Evolutionary conservation across 2,329 filamentous ascomycete genomes (phyloP).

Genomic region (Thielaviopsis populi): DNA sequence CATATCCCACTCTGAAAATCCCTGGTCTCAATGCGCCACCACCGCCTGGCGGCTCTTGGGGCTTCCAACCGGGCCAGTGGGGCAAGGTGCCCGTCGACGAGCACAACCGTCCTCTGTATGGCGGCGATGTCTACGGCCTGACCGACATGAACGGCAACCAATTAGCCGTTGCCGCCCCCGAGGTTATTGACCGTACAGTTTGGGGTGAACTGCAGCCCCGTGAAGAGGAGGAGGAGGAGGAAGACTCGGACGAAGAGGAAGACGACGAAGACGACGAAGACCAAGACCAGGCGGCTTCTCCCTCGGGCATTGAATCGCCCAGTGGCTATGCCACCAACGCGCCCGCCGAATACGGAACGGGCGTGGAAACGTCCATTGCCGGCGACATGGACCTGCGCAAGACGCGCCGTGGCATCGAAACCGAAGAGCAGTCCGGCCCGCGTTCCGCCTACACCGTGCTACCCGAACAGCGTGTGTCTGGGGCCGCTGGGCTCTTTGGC

Average conservation of each 20-base stretch:
- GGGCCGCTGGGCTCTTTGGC: slow-evolving; percentile 75
- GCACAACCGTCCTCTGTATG: slow-evolving; percentile 78
- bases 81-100: slow-evolving; percentile 94
- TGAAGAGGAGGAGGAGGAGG: slow-evolving; percentile 60
- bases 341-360: slow-evolving; percentile 59
- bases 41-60: slow-evolving; percentile 79
- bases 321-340: slow-evolving; percentile 67
- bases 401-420: slow-evolving; percentile 64
- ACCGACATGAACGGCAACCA: slow-evolving; percentile 29
- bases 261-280: slow-evolving; percentile 48
- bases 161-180: slow-evolving; percentile 38
- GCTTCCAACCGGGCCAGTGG: slow-evolving; percentile 88
- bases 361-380: slow-evolving; percentile 56
- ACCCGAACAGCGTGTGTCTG: slow-evolving; percentile 40
- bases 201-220: slow-evolving; percentile 86
- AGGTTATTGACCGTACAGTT: slow-evolving; percentile 69
- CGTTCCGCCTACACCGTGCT: slow-evolving; percentile 79
- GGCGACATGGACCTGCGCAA: slow-evolving; percentile 90
- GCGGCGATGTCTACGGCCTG: slow-evolving; percentile 87
- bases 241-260: slow-evolving; percentile 57
- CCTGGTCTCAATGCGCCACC: slow-evolving; percentile 88
- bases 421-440: slow-evolving; percentile 61
- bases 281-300: slow-evolving; percentile 37
- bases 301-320: slow-evolving; percentile 64
- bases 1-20: slow-evolving; percentile 89